Evolutionary conservation across 2,329 filamentous ascomycete genomes (phyloP).

Genomic region (Venturia carpophila): DNA sequence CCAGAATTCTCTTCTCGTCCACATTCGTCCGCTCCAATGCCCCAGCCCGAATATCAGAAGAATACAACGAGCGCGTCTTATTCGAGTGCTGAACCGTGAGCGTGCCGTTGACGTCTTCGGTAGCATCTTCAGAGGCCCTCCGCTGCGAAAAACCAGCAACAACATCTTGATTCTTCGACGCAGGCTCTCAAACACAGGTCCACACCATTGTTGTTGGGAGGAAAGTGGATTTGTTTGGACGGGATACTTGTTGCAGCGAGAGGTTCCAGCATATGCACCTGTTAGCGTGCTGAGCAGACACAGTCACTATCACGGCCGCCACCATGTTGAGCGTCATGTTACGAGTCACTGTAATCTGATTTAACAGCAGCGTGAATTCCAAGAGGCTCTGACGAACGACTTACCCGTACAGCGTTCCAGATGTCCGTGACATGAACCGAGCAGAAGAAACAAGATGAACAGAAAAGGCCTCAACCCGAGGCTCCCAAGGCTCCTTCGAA

Average conservation of each 20-base stretch:
- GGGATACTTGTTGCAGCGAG: background rate
- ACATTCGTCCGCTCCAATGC: background rate
- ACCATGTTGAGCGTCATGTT: background rate
- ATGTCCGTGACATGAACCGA: background rate
- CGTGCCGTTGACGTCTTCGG: too few species aligned
- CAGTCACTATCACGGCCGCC: background rate
- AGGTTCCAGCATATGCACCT: background rate
- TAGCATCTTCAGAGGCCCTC: too few species aligned
- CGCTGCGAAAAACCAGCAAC: background rate
- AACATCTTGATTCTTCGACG: background rate
- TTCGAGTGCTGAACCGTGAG: background rate
- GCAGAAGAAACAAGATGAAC: background rate
- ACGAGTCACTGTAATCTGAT: background rate
- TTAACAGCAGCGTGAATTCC: background rate
- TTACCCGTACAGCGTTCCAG: background rate
- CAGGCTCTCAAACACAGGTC: slow-evolving; percentile 1
- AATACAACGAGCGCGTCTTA: background rate
- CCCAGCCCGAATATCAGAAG: background rate
- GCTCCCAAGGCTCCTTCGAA: too few species aligned
- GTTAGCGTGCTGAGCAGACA: background rate
- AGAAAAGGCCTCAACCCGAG: too few species aligned
- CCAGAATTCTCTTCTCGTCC: background rate
- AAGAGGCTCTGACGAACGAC: too few species aligned
- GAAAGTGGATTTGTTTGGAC: background rate
- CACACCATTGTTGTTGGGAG: background rate